Conservation (phyloP, 352 stramenopile species). For the Ophiocytium majus region DNA sequence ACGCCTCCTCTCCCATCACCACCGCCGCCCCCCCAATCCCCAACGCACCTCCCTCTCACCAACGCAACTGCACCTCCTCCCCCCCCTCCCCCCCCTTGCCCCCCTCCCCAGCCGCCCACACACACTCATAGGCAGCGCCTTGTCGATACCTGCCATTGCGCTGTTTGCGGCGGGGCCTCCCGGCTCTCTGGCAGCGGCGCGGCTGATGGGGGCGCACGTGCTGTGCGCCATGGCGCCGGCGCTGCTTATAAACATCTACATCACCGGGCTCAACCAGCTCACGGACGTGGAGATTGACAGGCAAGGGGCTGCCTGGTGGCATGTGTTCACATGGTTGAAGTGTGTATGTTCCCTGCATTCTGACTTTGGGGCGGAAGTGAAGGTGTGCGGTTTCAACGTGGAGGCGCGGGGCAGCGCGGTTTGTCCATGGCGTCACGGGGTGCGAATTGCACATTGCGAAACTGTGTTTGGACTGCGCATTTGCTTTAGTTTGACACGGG, state of each 20-base stretch:
- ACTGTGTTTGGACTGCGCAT: too few species aligned
- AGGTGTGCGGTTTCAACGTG: too few species aligned
- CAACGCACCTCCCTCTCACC: neutral
- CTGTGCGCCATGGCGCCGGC: conserved; percentile 67
- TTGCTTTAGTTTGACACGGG: too few species aligned
- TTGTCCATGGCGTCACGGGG: too few species aligned
- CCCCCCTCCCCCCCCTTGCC: neutral
- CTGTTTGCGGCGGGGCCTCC: conserved; percentile 52
- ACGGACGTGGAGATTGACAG: conserved; percentile 52
- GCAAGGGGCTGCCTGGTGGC: too few species aligned
- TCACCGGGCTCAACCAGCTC: conserved; percentile 78
- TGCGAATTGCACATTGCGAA: too few species aligned
- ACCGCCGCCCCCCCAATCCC: neutral
- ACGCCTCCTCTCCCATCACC: neutral
- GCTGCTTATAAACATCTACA: conserved; percentile 78
- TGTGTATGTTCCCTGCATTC: too few species aligned
- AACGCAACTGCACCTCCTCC: neutral
- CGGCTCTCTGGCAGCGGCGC: conserved; percentile 62
- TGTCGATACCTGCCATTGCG: conserved; percentile 71
- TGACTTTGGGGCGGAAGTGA: too few species aligned
- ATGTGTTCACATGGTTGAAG: too few species aligned
- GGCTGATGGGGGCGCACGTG: conserved; percentile 31
- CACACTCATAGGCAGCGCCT: conserved; percentile 72
- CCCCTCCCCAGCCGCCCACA: conserved; percentile 68
- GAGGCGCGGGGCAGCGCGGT: too few species aligned